These are phyloP conservation scores for Taxillus chinensis DNA, from an alignment of 164 flowering plant genomes.

Conservation along the genomic window DNA sequence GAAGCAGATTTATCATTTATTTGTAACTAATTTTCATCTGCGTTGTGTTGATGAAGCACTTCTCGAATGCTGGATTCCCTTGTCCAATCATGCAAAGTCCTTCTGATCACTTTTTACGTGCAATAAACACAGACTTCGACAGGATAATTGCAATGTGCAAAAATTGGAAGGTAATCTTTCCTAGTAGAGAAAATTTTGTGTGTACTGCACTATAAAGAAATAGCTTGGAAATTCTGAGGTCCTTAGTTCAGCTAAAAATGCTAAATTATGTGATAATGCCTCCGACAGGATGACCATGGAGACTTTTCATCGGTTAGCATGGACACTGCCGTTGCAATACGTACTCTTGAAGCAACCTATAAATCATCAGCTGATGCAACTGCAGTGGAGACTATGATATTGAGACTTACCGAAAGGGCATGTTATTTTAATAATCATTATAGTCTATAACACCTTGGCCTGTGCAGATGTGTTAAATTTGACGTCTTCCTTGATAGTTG, in stretches of 20 bases:
- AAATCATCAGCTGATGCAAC: constrained; percentile 90
- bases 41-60: constrained; percentile 56
- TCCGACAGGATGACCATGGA: constrained; percentile 81
- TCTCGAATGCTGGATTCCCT: constrained; percentile 99
- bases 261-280: neutral
- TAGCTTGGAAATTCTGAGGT: too few relatives aligned
- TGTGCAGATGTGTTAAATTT: too few relatives aligned
- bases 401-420: constrained; percentile 80
- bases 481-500: too few relatives aligned
- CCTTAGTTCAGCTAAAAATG: too few relatives aligned
- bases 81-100: constrained; percentile 99
- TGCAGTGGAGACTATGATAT: constrained; percentile 81
- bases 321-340: constrained; percentile 98
- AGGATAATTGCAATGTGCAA: constrained; percentile 97
- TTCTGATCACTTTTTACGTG: constrained; percentile 97
- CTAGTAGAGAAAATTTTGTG: neutral
- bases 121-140: constrained; percentile 95
- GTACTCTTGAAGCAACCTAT: constrained; percentile 98
- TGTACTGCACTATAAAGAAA: neutral
- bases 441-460: too few relatives aligned
- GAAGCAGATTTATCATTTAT: too few relatives aligned
- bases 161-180: constrained; percentile 79
- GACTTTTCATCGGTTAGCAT: constrained; percentile 94
- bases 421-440: neutral
- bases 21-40: neutral